Evolutionary conservation across 129 eudicot species (phyloP).

Genomic region (Lactuca saligna): DNA sequence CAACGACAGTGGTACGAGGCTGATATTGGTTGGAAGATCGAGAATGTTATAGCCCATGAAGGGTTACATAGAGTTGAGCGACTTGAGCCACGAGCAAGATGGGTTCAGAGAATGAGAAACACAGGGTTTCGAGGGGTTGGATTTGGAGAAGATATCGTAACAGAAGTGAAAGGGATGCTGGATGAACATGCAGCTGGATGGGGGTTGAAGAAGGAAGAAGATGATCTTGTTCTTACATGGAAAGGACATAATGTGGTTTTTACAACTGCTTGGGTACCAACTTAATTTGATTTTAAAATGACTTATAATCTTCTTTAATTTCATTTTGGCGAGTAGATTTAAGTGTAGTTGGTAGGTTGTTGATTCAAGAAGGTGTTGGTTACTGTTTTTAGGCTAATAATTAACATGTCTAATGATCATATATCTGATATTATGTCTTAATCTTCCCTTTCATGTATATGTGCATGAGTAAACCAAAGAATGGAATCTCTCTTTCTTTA

Average conservation of each 20-base stretch:
- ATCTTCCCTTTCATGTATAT: slow-evolving; percentile 4
- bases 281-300: slow-evolving; percentile 22
- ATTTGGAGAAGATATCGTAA: slow-evolving; percentile 63
- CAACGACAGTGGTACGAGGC: slow-evolving; percentile 93
- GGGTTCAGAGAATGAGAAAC: slow-evolving; percentile 80
- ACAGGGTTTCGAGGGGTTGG: slow-evolving; percentile 52
- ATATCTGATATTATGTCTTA: slow-evolving; percentile 4
- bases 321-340: slow-evolving; percentile 25
- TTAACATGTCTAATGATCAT: slow-evolving; percentile 28
- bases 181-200: slow-evolving; percentile 97
- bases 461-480: slow-evolving; percentile 28
- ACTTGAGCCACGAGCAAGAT: slow-evolving; percentile 61
- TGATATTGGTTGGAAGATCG: slow-evolving; percentile 83
- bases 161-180: slow-evolving; percentile 78
- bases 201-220: slow-evolving; percentile 96
- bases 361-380: not conserved
- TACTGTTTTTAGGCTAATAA: slow-evolving; percentile 29
- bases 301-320: slow-evolving; percentile 18
- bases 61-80: slow-evolving; percentile 77
- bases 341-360: slow-evolving; percentile 20
- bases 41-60: slow-evolving; percentile 80
- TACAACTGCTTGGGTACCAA: slow-evolving; percentile 87
- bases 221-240: slow-evolving; percentile 92
- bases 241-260: slow-evolving; percentile 97
- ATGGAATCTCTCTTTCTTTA: slow-evolving; percentile 20